Base-by-base conservation (phyloP, 441 rosid genomes). In the Daphne laureola region DNA sequence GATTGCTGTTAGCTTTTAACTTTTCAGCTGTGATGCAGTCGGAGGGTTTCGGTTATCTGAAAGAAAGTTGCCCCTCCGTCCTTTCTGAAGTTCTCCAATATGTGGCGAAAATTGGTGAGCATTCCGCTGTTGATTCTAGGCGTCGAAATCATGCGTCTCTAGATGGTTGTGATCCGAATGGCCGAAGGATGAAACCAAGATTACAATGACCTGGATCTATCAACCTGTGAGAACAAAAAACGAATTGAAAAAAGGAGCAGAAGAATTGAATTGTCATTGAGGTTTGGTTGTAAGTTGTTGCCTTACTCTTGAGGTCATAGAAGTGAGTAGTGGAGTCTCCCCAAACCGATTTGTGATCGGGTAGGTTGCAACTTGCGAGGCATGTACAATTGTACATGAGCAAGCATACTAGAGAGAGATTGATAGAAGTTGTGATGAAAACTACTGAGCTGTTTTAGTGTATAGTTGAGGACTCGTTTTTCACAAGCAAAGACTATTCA, bases 11-110 rank as follows among this genome's bases (percentile, higher is more conserved):
- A 44, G 16, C 14, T 35, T 51, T 12, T 5, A 6, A 9, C 35
- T 49, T 55, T 50, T 62, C 90, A 87, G 98, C 87, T 65, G 98
- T 90, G 66, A 90, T 90, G 96, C 90, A 90, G 52, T 84, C 94
- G 1, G 97, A 90, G 3, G 96, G 96, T 36, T 90, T 81, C 16
- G 84, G 78, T 42, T 67, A 75, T 62, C 64, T 86, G 61, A 82
- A 80, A 69, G 81, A 73, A 66, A 83, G 96, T 55, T 90, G 98
- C 49, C 90, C 96, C 2, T 63, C 67, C 46, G 81, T 91, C 31
- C 70, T 87, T 42, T 78, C 88, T 4, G 84, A 83, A 44, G 78
- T 83, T 27, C 68, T 83, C 66, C 77, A 67, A 49, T 67, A 76
- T 54, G 82, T 83, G 47, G 86, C 86, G 3, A 75, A 64, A 70